Base-by-base conservation (phyloP, 2,329 filamentous ascomycete species). In the Colletotrichum sp. region DNA sequence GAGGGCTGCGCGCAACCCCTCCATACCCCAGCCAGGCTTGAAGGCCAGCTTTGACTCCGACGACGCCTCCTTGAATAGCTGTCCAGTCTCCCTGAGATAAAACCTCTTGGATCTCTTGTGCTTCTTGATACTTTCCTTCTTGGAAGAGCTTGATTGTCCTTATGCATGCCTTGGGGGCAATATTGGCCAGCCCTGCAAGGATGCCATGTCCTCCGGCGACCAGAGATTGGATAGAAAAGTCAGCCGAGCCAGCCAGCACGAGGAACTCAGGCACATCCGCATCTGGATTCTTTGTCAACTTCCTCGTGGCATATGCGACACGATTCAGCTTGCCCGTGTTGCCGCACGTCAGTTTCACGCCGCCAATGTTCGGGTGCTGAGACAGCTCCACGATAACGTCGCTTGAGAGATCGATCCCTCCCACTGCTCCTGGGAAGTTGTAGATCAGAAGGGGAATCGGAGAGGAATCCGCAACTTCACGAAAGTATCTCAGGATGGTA, bases 31-130 rank as follows among this genome's bases (percentile, higher is more conserved):
- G 90, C 85, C 91, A 93, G n/a, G 88, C 85, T 82, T 93, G 87
- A 78, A 95, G 84, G 7, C 90, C 93, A 71, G 91, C 90, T 86
- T 95, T 95, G 79, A 93, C 93, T 61, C 93, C 93, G 32, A 94
- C 90, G 71, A 95, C 92, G 63, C 93, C 94, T 72, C 92, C 91
- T 80, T 93, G 90, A 76, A 94, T 95, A 34, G 92, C 92, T 5
- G 90, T 91, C 93, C 93, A 95, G 85, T 95, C 94, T 61, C 92
- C 94, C 66, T 89, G 87, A 60, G 93, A 91, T 59, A 95, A 87
- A 27, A 92, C 84, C 61, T 91, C 92, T 83, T 79, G 78, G 27
- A 80, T 57, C 25, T 78, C 60, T 79, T 90, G 89, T 3, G 93
- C 93, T 80, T 94, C 91, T 32, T 86, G 83, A 48, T 90, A 80